Conservation (phyloP, 805 yeast genomes). For the Myxozyma udenii region DNA sequence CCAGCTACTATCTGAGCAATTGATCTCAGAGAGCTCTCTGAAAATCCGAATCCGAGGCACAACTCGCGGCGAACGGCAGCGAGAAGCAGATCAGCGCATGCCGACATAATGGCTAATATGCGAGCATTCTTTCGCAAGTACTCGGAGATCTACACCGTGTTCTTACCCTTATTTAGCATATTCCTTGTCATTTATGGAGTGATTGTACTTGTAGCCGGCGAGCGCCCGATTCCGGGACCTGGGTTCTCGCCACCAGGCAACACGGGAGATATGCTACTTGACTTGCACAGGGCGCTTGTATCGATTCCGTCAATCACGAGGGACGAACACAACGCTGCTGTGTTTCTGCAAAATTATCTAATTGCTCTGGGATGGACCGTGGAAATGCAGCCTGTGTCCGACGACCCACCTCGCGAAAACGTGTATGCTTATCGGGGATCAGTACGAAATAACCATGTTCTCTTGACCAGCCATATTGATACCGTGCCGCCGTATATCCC, state of each 20-base stretch:
- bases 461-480: slow-evolving; percentile 65
- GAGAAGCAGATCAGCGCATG: no score
- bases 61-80: no score
- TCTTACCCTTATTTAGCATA: slow-evolving; percentile 19
- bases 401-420: slow-evolving; percentile 43
- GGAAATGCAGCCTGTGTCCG: slow-evolving; percentile 44
- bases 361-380: slow-evolving; percentile 50
- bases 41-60: no score
- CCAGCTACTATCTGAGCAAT: no score
- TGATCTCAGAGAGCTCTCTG: no score
- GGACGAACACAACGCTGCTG: slow-evolving; percentile 42
- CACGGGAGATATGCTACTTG: slow-evolving; percentile 4
- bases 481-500: slow-evolving; percentile 67
- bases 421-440: slow-evolving; percentile 56
- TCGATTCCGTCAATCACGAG: slow-evolving; percentile 40
- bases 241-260: slow-evolving; percentile 5
- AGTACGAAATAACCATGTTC: slow-evolving; percentile 46
- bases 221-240: slow-evolving; percentile 5
- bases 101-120: no score
- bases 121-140: slow-evolving; percentile 16
- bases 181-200: slow-evolving; percentile 11
- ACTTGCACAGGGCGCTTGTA: slow-evolving; percentile 39
- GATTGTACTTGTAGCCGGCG: slow-evolving; percentile 2
- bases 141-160: slow-evolving; percentile 28
- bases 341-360: slow-evolving; percentile 44